Base-by-base conservation (phyloP, 2,329 filamentous ascomycete species). In the Ophiocordyceps camponoti-saundersi region DNA sequence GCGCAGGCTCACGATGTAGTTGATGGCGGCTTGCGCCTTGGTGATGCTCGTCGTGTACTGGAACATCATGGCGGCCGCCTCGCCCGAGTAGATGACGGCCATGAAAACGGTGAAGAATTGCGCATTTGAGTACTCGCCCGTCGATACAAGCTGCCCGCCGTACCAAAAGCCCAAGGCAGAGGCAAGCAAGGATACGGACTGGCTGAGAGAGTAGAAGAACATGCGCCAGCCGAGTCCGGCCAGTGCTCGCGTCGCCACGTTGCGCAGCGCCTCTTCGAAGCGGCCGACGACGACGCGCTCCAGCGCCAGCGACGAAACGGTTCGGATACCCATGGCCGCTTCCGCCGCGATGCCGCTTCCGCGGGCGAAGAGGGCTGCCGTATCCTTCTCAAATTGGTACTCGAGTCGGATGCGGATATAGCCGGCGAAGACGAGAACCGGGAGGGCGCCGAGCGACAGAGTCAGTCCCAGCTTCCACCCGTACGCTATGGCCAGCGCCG, bases 31-130 rank as follows among this genome's bases (percentile, higher is more conserved):
- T 30, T 62, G 59, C 0, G 69, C 71, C 52, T 72, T 72, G 46
- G 69, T 73, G 46, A 78, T 65, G 50, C 67, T 72, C 4, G 70
- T 71, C 2, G 65, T 65, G 51, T 71, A 69, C 43, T 70, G 61
- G 53, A 70, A 70, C n/a, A 70, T 51, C 40, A 55, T 50, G 3
- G 64, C 62, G 3, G 66, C 61, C 6, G 65, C 60, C 60, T 70
- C 61, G 4, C 62, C 65, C 0, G 65, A 65, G 49, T 66, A 73
- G 21, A 75, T 58, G 16, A 72, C 60, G 20, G 70, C 67, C 48
- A 72, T 66, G 54, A 74, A 74, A 30, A 72, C 65, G 34, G 67
- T 61, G 53, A 73, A 73, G 55, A 73, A 75, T 43, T 70, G 62
- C 3, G 61, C 54, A 0, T 63, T 56, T 2, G 59, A 59, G 52